Conservation (phyloP, 2,329 filamentous ascomycete genomes). For the Penicillium sp. region DNA sequence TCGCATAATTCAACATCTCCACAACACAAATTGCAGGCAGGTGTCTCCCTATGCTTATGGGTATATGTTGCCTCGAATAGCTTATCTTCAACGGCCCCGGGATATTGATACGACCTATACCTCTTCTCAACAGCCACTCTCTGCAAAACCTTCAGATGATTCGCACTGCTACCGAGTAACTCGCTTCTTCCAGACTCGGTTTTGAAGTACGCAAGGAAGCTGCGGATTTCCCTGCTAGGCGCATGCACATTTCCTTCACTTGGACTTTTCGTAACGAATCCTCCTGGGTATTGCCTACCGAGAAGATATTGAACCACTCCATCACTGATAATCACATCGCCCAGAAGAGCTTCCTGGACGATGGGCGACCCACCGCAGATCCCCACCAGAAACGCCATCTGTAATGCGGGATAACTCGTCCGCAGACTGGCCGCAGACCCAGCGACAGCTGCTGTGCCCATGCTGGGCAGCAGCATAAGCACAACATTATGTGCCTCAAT, state of each 20-base stretch:
- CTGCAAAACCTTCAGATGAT: not conserved
- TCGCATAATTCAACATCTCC: not conserved
- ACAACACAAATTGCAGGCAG: not conserved
- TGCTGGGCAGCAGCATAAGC: constrained; percentile 19
- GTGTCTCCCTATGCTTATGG: not conserved
- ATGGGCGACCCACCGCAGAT: constrained; percentile 47
- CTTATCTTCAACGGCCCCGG: not conserved
- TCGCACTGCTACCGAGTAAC: not conserved
- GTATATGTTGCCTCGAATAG: not conserved
- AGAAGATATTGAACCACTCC: constrained; percentile 33
- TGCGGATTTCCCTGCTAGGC: constrained; percentile 1
- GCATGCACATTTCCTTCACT: constrained; percentile 20
- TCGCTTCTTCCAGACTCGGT: not conserved
- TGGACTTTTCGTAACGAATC: constrained; percentile 25
- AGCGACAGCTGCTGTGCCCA: constrained; percentile 25
- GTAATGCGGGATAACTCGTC: constrained; percentile 39
- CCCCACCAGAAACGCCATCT: constrained; percentile 44
- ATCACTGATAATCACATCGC: constrained; percentile 38
- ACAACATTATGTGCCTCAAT: constrained; percentile 23
- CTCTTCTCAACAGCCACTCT: not conserved
- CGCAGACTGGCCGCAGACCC: constrained; percentile 32
- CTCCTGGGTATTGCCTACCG: constrained; percentile 28
- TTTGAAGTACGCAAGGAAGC: constrained; percentile 1
- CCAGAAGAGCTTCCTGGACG: constrained; percentile 29
- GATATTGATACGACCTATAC: not conserved